Evolutionary conservation across 2,329 filamentous ascomycete species (phyloP).

Genomic region (Lithohypha guttulata): DNA sequence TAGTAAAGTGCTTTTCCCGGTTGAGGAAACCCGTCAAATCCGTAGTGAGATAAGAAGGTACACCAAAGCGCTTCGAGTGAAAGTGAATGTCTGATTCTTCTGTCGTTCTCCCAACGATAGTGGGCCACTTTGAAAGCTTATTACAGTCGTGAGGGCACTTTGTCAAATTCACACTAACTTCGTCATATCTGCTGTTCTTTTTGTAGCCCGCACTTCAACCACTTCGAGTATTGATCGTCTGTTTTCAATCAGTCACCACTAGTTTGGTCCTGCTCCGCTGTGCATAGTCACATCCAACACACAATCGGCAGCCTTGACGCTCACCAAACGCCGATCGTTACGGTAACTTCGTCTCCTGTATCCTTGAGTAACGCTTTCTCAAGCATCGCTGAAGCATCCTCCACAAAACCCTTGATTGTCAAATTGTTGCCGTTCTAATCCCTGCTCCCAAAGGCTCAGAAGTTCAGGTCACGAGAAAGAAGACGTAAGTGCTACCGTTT

Average conservation of each 20-base stretch:
- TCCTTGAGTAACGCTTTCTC: neutral
- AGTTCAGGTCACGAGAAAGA: too few relatives aligned
- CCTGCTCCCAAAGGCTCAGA: too few relatives aligned
- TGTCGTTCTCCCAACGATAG: too few relatives aligned
- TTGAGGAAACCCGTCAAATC: too few relatives aligned
- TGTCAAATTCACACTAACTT: slow-evolving; percentile 6
- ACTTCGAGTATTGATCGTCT: slow-evolving; percentile 7
- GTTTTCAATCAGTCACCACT: slow-evolving; percentile 4
- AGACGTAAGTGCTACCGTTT: too few relatives aligned
- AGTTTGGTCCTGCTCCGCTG: slow-evolving; percentile 1
- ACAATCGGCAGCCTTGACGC: slow-evolving; percentile 7
- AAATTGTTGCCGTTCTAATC: too few relatives aligned
- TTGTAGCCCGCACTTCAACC: slow-evolving; percentile 6
- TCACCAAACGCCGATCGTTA: slow-evolving; percentile 3
- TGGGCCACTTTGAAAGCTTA: slow-evolving; percentile 1
- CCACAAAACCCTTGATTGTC: too few relatives aligned
- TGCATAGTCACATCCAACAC: neutral
- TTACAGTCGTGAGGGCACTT: slow-evolving; percentile 1
- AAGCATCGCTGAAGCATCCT: neutral
- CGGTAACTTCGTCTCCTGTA: neutral
- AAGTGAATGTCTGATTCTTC: too few relatives aligned
- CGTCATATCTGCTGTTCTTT: slow-evolving; percentile 8
- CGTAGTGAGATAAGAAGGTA: too few relatives aligned
- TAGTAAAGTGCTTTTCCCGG: too few relatives aligned
- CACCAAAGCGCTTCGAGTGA: too few relatives aligned